Conservation (phyloP, 371 early-diverging fungal genomes). For the Funneliformis caledonium region DNA sequence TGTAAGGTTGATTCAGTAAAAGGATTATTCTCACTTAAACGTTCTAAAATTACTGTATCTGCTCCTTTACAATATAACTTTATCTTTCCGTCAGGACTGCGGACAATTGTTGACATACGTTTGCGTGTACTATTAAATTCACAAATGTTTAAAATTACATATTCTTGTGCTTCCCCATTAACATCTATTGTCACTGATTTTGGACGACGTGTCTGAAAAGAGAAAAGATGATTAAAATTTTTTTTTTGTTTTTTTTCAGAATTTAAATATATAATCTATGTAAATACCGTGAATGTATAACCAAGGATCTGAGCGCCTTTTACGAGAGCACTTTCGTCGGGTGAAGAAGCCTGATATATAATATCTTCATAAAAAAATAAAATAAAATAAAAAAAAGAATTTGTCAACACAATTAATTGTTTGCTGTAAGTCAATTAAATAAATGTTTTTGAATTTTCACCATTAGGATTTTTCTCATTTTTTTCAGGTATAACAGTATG, state of each 20-base stretch:
- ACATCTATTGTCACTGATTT: slow-evolving; percentile 80
- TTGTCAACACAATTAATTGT: neutral
- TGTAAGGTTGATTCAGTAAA: slow-evolving; percentile 79
- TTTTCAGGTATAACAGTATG: slow-evolving; percentile 97
- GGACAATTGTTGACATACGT: slow-evolving; percentile 95
- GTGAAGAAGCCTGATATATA: slow-evolving; percentile 88
- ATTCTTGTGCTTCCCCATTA: slow-evolving; percentile 70
- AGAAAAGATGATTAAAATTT: neutral
- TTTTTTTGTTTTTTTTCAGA: neutral
- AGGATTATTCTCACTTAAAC: slow-evolving; percentile 74
- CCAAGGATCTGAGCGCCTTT: slow-evolving; percentile 74
- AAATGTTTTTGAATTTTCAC: neutral
- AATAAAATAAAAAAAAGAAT: neutral
- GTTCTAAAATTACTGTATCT: slow-evolving; percentile 96
- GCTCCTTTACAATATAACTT: slow-evolving; percentile 98
- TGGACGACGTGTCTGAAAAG: slow-evolving; percentile 80
- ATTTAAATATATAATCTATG: neutral
- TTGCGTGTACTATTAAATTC: slow-evolving; percentile 98
- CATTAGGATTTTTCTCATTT: slow-evolving; percentile 41
- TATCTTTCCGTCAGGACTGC: slow-evolving; percentile 88
- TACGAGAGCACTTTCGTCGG: slow-evolving; percentile 91
- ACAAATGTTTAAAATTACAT: slow-evolving; percentile 90
- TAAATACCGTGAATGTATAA: slow-evolving; percentile 57
- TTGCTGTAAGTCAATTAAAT: neutral
- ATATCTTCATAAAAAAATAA: slow-evolving; percentile 50